Percentiles rank a stretch among this genome's conserved stretches.
Conservation (phyloP, 139 green algal genomes). For the Chlorella sp. region DNA sequence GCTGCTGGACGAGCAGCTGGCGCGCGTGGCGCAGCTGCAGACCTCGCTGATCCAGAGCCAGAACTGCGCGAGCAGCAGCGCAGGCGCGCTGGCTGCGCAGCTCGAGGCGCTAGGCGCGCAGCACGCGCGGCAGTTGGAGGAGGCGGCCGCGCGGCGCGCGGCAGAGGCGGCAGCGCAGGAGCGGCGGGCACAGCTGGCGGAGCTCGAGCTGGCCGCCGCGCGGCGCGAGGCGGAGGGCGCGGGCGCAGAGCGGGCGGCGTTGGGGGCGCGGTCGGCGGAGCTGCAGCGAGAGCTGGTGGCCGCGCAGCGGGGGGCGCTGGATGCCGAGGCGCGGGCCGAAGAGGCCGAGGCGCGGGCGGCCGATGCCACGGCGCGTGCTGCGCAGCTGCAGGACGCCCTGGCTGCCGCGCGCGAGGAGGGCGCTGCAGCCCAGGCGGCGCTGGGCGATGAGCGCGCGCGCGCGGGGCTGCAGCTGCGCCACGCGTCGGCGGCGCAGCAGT, state of each 20-base stretch:
- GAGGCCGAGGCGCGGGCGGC: neutral
- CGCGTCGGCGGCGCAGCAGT: neutral
- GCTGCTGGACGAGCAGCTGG: neutral
- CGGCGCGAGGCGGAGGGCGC: slow-evolving; percentile 1
- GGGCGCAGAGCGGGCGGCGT: neutral
- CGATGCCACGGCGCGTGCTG: too few species aligned
- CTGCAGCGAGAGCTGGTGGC: neutral
- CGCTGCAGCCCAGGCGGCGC: too few species aligned
- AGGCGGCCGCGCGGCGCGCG: too few species aligned
- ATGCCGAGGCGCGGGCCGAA: neutral
- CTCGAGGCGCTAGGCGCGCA: too few species aligned
- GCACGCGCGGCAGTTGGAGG: too few species aligned
- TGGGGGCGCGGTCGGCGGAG: neutral
- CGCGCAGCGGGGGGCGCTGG: neutral
- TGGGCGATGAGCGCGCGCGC: slow-evolving; percentile 8
- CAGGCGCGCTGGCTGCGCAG: too few species aligned
- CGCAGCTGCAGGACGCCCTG: neutral
- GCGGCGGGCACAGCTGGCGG: neutral
- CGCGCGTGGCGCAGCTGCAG: neutral
- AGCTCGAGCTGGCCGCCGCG: neutral
- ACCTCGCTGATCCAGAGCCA: neutral
- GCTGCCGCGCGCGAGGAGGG: neutral
- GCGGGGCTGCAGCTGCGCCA: neutral
- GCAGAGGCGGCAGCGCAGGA: too few species aligned
- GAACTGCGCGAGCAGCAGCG: too few species aligned